Percentiles rank a stretch among this genome's conserved stretches.
phyloP scores from a whole-genome alignment of 371 early-diverging fungal species.

The Mortierella sp. region DNA sequence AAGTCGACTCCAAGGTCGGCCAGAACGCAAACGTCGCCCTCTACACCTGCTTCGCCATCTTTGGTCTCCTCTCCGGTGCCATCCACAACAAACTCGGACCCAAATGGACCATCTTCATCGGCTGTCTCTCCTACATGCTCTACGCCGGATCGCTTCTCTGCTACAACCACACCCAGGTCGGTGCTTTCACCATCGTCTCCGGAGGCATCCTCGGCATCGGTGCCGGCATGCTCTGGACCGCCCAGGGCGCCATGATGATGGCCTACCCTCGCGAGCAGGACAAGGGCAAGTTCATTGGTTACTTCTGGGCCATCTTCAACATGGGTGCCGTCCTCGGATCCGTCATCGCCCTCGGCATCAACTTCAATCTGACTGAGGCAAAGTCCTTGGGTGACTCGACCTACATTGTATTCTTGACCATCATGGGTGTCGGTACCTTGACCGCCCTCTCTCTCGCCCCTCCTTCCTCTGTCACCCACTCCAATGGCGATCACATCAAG shows the following conservation, averaged over 20 bases:
- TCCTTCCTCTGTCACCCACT: conserved; percentile 69
- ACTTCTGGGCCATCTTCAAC: conserved; percentile 90
- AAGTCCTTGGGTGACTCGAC: conserved; percentile 50
- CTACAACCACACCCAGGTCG: conserved; percentile 62
- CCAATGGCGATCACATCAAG: conserved; percentile 74
- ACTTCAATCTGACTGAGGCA: conserved; percentile 61
- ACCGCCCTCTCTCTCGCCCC: conserved; percentile 70
- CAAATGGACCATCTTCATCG: conserved; percentile 66
- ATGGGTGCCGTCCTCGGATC: conserved; percentile 73
- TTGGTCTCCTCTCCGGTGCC: conserved; percentile 75
- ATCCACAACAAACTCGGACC: conserved; percentile 72
- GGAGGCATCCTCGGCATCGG: conserved; percentile 77
- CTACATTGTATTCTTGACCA: conserved; percentile 75
- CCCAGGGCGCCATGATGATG: conserved; percentile 87
- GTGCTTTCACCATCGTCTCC: conserved; percentile 66
- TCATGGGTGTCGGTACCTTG: conserved; percentile 72
- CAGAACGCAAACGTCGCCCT: conserved; percentile 84
- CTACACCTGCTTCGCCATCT: conserved; percentile 79
- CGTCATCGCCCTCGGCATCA: conserved; percentile 76
- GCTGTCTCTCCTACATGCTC: conserved; percentile 65
- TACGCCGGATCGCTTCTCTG: conserved; percentile 69
- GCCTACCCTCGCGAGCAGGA: conserved; percentile 83
- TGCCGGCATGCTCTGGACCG: conserved; percentile 77
- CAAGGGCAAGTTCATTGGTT: conserved; percentile 82
- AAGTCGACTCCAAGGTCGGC: conserved; percentile 71